A percentile compares a stretch with the other conserved stretches of the same genome.
Conservation (phyloP, 139 green algal species). For the Marvania coccoides region DNA sequence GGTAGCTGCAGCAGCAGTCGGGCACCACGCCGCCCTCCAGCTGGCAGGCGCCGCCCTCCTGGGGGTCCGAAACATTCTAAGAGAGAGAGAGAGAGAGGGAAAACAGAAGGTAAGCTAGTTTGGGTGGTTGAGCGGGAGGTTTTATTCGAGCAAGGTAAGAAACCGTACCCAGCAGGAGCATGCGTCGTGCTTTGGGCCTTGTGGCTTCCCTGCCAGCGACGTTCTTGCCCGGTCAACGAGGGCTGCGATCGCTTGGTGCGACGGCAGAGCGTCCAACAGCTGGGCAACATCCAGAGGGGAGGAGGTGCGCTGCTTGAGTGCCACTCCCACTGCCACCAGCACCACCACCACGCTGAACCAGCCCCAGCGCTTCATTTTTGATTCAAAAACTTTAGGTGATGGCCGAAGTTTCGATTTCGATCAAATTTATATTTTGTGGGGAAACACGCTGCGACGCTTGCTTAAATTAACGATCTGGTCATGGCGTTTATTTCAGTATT, state of each 20-base stretch:
- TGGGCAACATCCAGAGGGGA: neutral
- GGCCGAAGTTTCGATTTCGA: too few species aligned
- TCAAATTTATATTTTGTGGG: too few species aligned
- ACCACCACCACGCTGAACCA: neutral
- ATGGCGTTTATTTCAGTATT: too few species aligned
- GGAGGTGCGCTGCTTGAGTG: neutral
- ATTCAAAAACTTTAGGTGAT: too few species aligned
- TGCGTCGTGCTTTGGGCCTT: neutral
- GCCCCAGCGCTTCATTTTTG: neutral
- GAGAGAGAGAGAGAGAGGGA: neutral
- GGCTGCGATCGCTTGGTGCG: neutral
- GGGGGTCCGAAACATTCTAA: neutral
- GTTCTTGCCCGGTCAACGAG: neutral
- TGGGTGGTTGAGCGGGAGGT: neutral
- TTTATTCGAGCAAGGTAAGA: neutral
- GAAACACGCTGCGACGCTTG: too few species aligned
- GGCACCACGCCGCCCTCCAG: neutral
- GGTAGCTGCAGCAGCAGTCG: constrained; percentile 59
- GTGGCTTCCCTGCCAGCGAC: neutral
- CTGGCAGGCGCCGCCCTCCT: neutral
- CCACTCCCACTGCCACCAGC: neutral
- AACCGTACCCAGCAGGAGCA: neutral
- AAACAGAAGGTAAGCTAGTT: neutral
- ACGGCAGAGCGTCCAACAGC: neutral
- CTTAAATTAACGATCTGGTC: too few species aligned